Conservation (phyloP, 169 alveolate genomes). For the Theileria sp. region DNA sequence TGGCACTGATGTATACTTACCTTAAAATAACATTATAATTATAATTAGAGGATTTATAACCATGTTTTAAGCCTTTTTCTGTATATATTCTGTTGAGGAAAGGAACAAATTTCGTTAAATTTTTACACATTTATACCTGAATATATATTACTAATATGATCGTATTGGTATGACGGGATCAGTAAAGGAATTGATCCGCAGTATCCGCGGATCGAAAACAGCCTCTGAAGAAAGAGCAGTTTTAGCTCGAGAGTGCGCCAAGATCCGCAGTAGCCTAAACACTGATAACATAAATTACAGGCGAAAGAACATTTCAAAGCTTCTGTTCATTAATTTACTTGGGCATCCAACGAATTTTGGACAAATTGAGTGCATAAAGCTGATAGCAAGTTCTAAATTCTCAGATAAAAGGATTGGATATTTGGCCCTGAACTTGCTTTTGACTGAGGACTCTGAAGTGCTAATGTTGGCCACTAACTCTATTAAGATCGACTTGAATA, state of each 20-base stretch:
- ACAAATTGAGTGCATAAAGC: constrained; percentile 95
- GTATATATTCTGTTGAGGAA: neutral
- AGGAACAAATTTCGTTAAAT: neutral
- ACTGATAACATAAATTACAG: constrained; percentile 84
- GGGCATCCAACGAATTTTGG: constrained; percentile 97
- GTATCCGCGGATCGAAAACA: constrained; percentile 96
- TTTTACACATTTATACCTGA: neutral
- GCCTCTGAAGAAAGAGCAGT: constrained; percentile 99
- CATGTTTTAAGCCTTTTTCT: neutral
- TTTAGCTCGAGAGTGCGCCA: constrained; percentile 97
- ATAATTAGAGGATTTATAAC: neutral
- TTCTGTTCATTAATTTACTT: constrained; percentile 93
- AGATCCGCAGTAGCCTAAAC: constrained; percentile 93
- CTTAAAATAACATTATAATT: neutral
- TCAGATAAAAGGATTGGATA: constrained; percentile 96
- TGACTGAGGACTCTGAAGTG: constrained; percentile 97
- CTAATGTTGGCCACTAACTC: constrained; percentile 96
- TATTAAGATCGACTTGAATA: constrained; percentile 94
- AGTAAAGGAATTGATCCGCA: constrained; percentile 93
- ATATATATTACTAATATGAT: neutral
- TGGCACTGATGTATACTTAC: neutral
- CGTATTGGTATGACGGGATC: constrained; percentile 52
- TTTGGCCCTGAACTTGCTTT: constrained; percentile 92
- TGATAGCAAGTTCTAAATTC: constrained; percentile 93
- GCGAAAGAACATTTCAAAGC: constrained; percentile 96